Base-by-base conservation (phyloP, 2,329 filamentous ascomycete genomes). In the Sclerotinia sclerotiorum region DNA sequence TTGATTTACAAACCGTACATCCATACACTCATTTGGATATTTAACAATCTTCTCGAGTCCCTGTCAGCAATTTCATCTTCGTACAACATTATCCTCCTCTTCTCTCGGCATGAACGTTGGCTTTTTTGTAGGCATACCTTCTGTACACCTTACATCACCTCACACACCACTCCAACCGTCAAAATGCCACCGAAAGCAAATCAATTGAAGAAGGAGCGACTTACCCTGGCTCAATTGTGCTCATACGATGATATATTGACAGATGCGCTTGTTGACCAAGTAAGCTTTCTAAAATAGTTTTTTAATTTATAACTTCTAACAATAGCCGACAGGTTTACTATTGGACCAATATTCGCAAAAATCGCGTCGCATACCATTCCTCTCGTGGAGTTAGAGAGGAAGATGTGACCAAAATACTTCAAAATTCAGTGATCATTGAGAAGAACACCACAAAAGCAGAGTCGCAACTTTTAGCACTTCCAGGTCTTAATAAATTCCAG, bases 271-370 rank as follows among this genome's bases (percentile, higher is more conserved):
- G 89, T 99, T 70, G 95, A 99, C 80, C 93, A 94, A 82, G 94
- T 97, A 85, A 81, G 91, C 85, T 61, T 62, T 67, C 65, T 51
- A 7, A 24, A 58, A 13, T 8, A 7, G n/a, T 17, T 27, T 17
- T 68, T 24, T 17, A 44, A 49, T n/a, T 48, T 51, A 42, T 48
- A 17, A 51, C 54, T 49, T 35, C 44, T 67, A 48, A 67, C 35
- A 24, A 39, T 32, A 39, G 21, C 70, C 48, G 66, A 68, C 73
- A 97, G 94, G 90, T 93, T 13, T 97, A 92, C 80, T 99, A 95
- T 83, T 98, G 95, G 94, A 94, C 94, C 7, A 91, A 87, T 5
- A 97, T 97, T 69, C 94, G 94, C 72, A 99, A 99, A 81, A 97
- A 98, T 76, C 89, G 91, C 70, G 88, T 88, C 68, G 92, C 92